Conservation (phyloP, 805 yeast genomes). For the Starmera pachycereana region DNA sequence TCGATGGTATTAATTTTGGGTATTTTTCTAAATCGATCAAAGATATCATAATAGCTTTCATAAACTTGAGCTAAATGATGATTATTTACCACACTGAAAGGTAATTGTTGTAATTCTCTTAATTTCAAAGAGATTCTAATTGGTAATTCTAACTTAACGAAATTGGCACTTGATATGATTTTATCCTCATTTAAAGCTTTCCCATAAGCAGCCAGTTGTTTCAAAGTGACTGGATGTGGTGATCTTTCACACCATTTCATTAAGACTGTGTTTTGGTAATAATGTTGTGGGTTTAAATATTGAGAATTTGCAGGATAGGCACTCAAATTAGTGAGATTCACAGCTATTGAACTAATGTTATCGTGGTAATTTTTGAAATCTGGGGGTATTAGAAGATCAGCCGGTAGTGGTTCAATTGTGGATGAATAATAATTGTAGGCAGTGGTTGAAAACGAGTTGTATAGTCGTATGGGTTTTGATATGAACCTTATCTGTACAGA, state of each 20-base stretch:
- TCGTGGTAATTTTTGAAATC: slow-evolving; percentile 27
- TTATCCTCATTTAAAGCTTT: slow-evolving; percentile 66
- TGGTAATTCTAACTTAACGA: slow-evolving; percentile 79
- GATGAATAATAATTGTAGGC: too few relatives aligned
- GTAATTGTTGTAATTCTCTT: slow-evolving; percentile 68
- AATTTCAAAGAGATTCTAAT: slow-evolving; percentile 75
- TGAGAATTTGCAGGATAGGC: slow-evolving; percentile 32
- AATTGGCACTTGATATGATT: slow-evolving; percentile 74
- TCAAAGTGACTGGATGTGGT: slow-evolving; percentile 87
- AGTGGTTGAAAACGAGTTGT: background rate
- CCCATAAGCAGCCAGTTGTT: slow-evolving; percentile 87
- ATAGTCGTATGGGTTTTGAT: background rate
- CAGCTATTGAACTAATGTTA: slow-evolving; percentile 21
- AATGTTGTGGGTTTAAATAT: slow-evolving; percentile 60
- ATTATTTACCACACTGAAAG: slow-evolving; percentile 77
- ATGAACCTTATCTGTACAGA: background rate
- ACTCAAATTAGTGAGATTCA: slow-evolving; percentile 24
- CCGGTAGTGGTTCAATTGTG: background rate
- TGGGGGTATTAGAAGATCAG: slow-evolving; percentile 15
- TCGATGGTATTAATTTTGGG: slow-evolving; percentile 57
- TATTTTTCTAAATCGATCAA: slow-evolving; percentile 72
- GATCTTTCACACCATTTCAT: slow-evolving; percentile 47
- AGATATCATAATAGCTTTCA: slow-evolving; percentile 80
- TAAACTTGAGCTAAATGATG: slow-evolving; percentile 81
- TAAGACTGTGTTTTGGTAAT: slow-evolving; percentile 71